Conservation (phyloP, 75 land plant genomes). For the Pinus tabuliformis region DNA sequence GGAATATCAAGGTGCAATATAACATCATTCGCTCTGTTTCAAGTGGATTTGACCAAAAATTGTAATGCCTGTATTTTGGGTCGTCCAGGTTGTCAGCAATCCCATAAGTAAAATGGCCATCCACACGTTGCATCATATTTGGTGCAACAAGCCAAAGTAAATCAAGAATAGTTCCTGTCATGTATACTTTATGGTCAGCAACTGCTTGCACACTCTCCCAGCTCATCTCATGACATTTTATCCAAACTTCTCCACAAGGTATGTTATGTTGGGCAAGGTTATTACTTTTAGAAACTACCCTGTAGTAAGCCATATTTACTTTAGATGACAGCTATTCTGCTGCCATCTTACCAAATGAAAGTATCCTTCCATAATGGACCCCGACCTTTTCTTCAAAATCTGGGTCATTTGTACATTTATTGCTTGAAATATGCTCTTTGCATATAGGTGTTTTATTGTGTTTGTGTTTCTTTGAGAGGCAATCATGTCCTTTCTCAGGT, state of each 20-base stretch:
- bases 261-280: conserved; percentile 19
- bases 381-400: conserved; percentile 1
- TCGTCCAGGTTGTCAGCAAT: conserved; percentile 77
- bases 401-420: background rate
- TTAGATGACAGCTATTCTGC: conserved; percentile 51
- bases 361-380: conserved; percentile 78
- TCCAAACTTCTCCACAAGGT: conserved; percentile 80
- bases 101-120: conserved; percentile 72
- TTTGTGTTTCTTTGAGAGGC: conserved; percentile 38
- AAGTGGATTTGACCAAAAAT: conserved; percentile 92
- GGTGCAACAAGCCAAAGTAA: conserved; percentile 78
- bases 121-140: conserved; percentile 79
- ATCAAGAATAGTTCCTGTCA: conserved; percentile 52
- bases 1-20: background rate
- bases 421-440: background rate
- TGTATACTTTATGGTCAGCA: conserved; percentile 68
- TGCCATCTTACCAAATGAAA: conserved; percentile 94
- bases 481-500: conserved; percentile 78
- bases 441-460: conserved; percentile 14
- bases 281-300: conserved; percentile 46
- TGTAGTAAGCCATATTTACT: conserved; percentile 58
- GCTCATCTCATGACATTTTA: conserved; percentile 85
- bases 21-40: conserved; percentile 65
- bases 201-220: conserved; percentile 65
- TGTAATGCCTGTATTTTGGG: conserved; percentile 73